These are phyloP conservation scores for Iris pallida DNA, from an alignment of 116 monocot species.

Conservation along the genomic window DNA sequence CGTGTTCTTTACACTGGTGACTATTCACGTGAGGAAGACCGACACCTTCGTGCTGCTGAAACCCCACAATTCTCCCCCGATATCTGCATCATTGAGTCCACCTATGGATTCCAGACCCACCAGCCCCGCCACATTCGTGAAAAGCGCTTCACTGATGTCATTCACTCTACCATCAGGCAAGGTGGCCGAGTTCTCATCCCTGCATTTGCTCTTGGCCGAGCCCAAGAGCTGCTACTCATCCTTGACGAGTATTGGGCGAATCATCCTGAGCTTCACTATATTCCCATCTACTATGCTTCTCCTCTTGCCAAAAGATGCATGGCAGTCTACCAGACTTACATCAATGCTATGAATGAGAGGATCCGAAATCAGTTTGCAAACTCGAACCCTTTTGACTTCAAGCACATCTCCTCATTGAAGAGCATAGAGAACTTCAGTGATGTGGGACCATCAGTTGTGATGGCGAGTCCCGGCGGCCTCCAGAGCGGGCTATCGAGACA, in stretches of 20 bases:
- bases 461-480: constrained; percentile 90
- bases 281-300: constrained; percentile 94
- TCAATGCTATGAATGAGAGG: constrained; percentile 96
- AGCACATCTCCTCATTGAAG: constrained; percentile 83
- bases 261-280: constrained; percentile 86
- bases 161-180: constrained; percentile 70
- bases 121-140: constrained; percentile 80
- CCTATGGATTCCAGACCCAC: constrained; percentile 93
- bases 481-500: constrained; percentile 97
- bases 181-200: constrained; percentile 94
- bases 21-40: constrained; percentile 96
- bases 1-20: constrained; percentile 94
- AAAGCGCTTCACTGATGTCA: constrained; percentile 90
- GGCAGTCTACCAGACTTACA: constrained; percentile 98
- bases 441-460: constrained; percentile 93
- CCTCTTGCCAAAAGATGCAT: constrained; percentile 96
- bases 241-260: constrained; percentile 93
- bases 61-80: constrained; percentile 87
- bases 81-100: constrained; percentile 93
- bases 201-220: constrained; percentile 95
- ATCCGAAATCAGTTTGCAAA: constrained; percentile 81
- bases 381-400: constrained; percentile 92
- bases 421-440: constrained; percentile 92
- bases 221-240: constrained; percentile 92
- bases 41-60: constrained; percentile 92